Conservation (phyloP, 1,284 basidiomycete species). For the Cutaneotrichosporon daszewskae region DNA sequence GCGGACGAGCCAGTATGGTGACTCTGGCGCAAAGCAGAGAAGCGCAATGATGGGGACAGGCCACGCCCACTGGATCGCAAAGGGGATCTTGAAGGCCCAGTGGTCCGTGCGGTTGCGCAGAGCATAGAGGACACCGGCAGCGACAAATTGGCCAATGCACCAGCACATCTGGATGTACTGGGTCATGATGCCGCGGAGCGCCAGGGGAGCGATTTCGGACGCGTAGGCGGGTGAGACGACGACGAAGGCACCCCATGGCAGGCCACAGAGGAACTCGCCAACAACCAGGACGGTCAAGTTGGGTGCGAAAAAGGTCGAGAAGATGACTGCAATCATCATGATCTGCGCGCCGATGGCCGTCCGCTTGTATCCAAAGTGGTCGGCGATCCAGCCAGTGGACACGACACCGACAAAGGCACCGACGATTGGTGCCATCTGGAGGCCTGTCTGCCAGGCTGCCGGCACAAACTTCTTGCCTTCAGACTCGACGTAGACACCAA, state of each 20-base stretch:
- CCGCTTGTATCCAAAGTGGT: conserved; percentile 24
- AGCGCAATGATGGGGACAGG: conserved; percentile 27
- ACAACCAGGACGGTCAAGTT: conserved; percentile 15
- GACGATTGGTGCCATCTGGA: too few relatives aligned
- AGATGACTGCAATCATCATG: conserved; percentile 26
- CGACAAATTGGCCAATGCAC: conserved; percentile 43
- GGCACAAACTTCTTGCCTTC: neutral
- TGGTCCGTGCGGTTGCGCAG: conserved; percentile 11
- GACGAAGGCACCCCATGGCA: conserved; percentile 49
- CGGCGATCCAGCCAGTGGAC: conserved; percentile 16
- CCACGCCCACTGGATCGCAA: conserved; percentile 47
- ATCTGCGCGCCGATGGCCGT: conserved; percentile 29
- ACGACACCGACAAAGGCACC: conserved; percentile 18
- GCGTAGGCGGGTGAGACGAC: conserved; percentile 44
- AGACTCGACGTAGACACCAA: conserved; percentile 21
- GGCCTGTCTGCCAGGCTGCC: neutral
- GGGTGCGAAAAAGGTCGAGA: conserved; percentile 44
- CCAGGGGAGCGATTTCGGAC: conserved; percentile 49
- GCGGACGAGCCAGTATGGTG: conserved; percentile 30
- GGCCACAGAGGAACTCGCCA: conserved; percentile 25
- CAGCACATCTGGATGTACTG: conserved; percentile 52
- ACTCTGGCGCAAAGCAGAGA: conserved; percentile 24
- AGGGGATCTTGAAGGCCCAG: conserved; percentile 42
- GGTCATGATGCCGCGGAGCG: conserved; percentile 26
- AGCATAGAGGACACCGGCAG: conserved; percentile 21